Evolutionary conservation across 139 green algal genomes (phyloP), one percentile per base, ranked within the genome.

Genomic region (Diplosphaera chodatii): DNA sequence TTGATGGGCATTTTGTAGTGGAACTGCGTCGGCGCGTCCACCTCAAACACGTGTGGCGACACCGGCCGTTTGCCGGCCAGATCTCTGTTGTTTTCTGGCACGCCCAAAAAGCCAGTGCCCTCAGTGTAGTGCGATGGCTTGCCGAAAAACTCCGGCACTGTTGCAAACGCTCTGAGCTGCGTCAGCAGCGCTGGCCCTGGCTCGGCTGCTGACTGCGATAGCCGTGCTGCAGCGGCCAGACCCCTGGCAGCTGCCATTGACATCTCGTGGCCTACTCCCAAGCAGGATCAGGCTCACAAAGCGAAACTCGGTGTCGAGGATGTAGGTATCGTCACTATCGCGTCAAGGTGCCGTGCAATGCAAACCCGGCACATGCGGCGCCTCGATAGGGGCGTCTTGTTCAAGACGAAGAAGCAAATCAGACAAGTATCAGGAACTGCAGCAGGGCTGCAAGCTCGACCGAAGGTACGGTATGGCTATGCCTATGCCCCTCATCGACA

Each of bases 1-100:
- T 82, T 87, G 63, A 89, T 63, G 1, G 94, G 94, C 55, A 98
- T 89, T 74, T 94, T 94, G 82, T 98, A 98, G 77, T 98, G 94
- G 10, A 82, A 67, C 27, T 75, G 55, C 62, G 82, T 85, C 40
- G 78, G 67, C 37, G 77, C 77, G 76, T 92, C 86, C 28, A 96
- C 80, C 66, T 93, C 88, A 68, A 97, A 87, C 20, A 98, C 90
- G 71, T 98, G 88, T 2, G 94, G 94, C 0, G 91, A 96, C 21
- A 97, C 74, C 0, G 94, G 94, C 40, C 94, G 87, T 80, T 94
- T 93, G n/a, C 90, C 71, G 40, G 90, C 78, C 1, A 92, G 81
- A 32, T 37, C 25, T 33, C 37, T 22, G 3, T 55, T n/a, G n/a
- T 32, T 70, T 3, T 28, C 48, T 20, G 93, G 93, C 1, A 93